These are phyloP conservation scores for Cynara cardunculus DNA, from an alignment of 129 eudicot genomes.

Conservation along the genomic window DNA sequence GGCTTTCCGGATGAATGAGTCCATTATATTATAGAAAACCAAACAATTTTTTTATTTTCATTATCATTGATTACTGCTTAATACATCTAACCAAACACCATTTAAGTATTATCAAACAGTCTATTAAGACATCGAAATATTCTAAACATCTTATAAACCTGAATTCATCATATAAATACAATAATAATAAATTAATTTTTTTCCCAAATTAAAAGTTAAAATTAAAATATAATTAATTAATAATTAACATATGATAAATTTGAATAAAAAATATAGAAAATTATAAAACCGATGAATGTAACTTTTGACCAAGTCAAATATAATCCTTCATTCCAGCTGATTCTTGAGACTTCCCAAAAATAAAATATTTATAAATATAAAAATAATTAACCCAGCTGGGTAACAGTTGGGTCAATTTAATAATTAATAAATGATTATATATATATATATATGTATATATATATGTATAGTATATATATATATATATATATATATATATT, in stretches of 20 bases:
- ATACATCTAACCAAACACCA: no score
- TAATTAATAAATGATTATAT: constrained; percentile 7
- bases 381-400: constrained; percentile 41
- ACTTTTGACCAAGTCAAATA: constrained; percentile 43
- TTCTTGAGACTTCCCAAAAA: constrained; percentile 42
- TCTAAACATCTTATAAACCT: no score
- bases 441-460: no score
- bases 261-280: not conserved
- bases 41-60: no score
- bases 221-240: not conserved
- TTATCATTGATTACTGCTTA: no score
- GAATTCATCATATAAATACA: no score
- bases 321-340: constrained; percentile 45
- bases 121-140: no score
- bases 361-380: constrained; percentile 9
- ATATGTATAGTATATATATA: not conserved
- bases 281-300: constrained; percentile 25
- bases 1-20: no score
- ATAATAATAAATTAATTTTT: no score
- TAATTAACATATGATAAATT: constrained; percentile 22
- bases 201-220: not conserved
- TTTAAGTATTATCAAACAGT: no score
- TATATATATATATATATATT: not conserved
- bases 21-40: no score
- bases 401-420: constrained; percentile 35